Percentiles rank a stretch among this genome's conserved stretches.
Conservation (phyloP, 768 basidiomycete species). For the Suillus subaureus region DNA sequence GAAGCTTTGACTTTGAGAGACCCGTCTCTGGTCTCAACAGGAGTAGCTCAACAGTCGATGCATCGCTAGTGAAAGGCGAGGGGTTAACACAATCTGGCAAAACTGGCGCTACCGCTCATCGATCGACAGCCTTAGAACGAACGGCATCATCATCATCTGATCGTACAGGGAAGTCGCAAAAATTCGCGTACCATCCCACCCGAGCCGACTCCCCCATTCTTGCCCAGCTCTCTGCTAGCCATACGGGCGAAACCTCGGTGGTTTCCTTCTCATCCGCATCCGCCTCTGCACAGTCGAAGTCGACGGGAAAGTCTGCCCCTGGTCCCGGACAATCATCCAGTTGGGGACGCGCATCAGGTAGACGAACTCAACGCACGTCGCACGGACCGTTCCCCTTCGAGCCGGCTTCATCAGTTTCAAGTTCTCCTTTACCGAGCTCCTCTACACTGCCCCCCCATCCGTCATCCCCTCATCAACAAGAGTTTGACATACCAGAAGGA, state of each 20-base stretch:
- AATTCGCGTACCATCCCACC: conserved; percentile 11
- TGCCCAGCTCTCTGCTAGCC: conserved; percentile 37
- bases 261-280: conserved; percentile 30
- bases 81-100: conserved; percentile 8
- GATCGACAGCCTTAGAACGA: conserved; percentile 23
- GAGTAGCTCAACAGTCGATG: conserved; percentile 30
- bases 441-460: conserved; percentile 21
- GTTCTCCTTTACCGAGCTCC: conserved; percentile 26
- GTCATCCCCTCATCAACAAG: conserved; percentile 11
- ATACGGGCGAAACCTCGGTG: conserved; percentile 38
- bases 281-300: conserved; percentile 43
- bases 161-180: conserved; percentile 17
- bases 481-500: conserved; percentile 12
- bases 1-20: conserved; percentile 78
- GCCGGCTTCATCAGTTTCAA: conserved; percentile 60
- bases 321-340: conserved; percentile 52
- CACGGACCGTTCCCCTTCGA: conserved; percentile 73
- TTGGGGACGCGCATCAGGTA: conserved; percentile 56
- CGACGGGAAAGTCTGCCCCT: conserved; percentile 27
- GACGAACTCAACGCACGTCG: conserved; percentile 39
- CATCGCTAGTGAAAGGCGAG: conserved; percentile 9
- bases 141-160: conserved; percentile 31
- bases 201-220: conserved; percentile 23
- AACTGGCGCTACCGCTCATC: conserved; percentile 14
- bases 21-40: conserved; percentile 46